Conservation (phyloP, 2,329 filamentous ascomycete species). For the Stromatinia cepivora region DNA sequence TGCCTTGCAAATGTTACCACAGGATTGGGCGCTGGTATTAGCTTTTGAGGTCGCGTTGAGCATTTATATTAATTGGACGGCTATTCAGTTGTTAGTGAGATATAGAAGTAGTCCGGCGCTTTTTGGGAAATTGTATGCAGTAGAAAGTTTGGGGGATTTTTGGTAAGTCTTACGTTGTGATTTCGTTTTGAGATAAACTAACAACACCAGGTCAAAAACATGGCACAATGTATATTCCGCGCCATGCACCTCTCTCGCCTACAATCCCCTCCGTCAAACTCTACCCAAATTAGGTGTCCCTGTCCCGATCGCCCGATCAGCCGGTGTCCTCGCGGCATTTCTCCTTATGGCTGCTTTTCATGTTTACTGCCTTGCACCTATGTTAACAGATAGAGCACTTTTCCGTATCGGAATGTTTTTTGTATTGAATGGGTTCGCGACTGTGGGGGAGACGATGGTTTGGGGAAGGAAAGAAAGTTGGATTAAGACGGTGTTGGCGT, state of each 20-base stretch:
- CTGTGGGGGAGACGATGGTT: constrained; percentile 39
- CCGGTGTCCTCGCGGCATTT: constrained; percentile 44
- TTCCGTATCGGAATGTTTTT: constrained; percentile 44
- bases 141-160: constrained; percentile 43
- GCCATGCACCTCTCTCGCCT: constrained; percentile 45
- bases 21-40: constrained; percentile 41
- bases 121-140: constrained; percentile 45
- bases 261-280: constrained; percentile 41
- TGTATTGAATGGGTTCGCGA: constrained; percentile 44
- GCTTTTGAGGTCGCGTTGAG: constrained; percentile 44
- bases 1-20: constrained; percentile 43
- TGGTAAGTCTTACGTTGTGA: constrained; percentile 38
- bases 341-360: constrained; percentile 46
- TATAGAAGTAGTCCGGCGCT: constrained; percentile 44
- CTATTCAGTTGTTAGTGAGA: constrained; percentile 42
- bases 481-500: constrained; percentile 40
- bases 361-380: constrained; percentile 43
- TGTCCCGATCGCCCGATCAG: constrained; percentile 38
- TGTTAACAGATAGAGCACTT: constrained; percentile 40
- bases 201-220: constrained; percentile 41
- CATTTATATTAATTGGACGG: constrained; percentile 47
- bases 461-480: constrained; percentile 43
- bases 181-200: neutral
- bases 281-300: constrained; percentile 42
- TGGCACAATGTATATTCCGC: constrained; percentile 47